Percentiles rank a stretch among this genome's conserved stretches.
Conservation (phyloP, 345 rosid species). For the Gossypium thurberi region DNA sequence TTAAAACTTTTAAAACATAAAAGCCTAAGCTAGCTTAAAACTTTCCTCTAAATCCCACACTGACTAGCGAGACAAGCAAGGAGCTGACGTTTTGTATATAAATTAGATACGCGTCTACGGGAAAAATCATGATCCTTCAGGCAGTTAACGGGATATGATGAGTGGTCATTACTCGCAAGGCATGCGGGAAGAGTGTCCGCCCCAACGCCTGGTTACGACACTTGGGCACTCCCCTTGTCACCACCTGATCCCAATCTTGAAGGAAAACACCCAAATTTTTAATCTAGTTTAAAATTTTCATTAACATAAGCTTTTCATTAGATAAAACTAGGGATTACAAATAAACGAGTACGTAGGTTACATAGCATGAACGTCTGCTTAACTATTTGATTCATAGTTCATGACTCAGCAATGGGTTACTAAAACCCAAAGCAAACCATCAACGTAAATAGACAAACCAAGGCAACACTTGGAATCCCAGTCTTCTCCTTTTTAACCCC, state of each 20-base stretch:
- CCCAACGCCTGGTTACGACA: slow-evolving; percentile 54
- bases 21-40: neutral
- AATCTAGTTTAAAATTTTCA: neutral
- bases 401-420: neutral
- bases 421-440: slow-evolving; percentile 12
- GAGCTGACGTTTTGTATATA: slow-evolving; percentile 12
- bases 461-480: slow-evolving; percentile 3
- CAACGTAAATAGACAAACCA: slow-evolving; percentile 5
- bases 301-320: neutral
- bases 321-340: neutral
- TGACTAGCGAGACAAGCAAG: neutral
- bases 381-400: neutral
- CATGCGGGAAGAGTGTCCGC: slow-evolving; percentile 47
- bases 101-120: accelerated
- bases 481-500: slow-evolving; percentile 24
- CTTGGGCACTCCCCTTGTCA: slow-evolving; percentile 29
- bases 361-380: neutral
- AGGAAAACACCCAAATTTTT: neutral
- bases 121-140: slow-evolving; percentile 13
- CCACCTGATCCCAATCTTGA: slow-evolving; percentile 44
- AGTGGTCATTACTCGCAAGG: slow-evolving; percentile 33
- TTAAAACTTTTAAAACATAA: neutral
- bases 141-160: slow-evolving; percentile 54
- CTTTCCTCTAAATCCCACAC: slow-evolving; percentile 29
- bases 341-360: neutral